Conservation (phyloP, 2,329 filamentous ascomycete species). For the Ascochyta viciae-villosae region DNA sequence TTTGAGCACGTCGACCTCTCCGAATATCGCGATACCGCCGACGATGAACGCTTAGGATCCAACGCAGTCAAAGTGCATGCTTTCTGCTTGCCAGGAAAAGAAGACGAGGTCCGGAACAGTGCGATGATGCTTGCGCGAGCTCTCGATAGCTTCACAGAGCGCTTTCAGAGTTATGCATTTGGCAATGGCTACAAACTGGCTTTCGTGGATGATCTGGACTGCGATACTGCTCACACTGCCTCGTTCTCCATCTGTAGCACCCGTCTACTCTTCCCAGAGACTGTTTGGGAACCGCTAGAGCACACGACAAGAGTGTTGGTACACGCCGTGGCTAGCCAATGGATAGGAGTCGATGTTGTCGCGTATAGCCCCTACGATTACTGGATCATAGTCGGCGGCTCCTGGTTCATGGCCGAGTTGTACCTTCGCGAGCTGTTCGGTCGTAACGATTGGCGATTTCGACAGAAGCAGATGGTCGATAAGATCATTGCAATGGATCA, state of each 20-base stretch:
- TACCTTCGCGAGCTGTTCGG: constrained; percentile 92
- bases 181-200: constrained; percentile 84
- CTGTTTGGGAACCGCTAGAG: constrained; percentile 84
- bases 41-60: constrained; percentile 87
- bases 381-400: constrained; percentile 89
- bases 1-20: constrained; percentile 93
- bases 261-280: constrained; percentile 81
- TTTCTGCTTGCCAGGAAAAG: constrained; percentile 85
- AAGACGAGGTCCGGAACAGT: constrained; percentile 83
- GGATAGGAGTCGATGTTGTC: constrained; percentile 92
- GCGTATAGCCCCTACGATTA: constrained; percentile 80
- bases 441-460: constrained; percentile 92
- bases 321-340: constrained; percentile 86
- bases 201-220: constrained; percentile 87
- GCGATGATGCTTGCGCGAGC: constrained; percentile 82
- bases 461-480: constrained; percentile 85
- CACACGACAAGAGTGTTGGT: constrained; percentile 81
- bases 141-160: constrained; percentile 89
- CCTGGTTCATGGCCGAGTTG: constrained; percentile 92
- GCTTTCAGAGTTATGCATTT: constrained; percentile 90
- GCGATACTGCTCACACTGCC: constrained; percentile 77
- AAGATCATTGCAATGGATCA: constrained; percentile 81
- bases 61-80: constrained; percentile 89
- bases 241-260: constrained; percentile 89
- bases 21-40: constrained; percentile 86